Conservation (phyloP, 768 basidiomycete species). For the Calocybe indica region DNA sequence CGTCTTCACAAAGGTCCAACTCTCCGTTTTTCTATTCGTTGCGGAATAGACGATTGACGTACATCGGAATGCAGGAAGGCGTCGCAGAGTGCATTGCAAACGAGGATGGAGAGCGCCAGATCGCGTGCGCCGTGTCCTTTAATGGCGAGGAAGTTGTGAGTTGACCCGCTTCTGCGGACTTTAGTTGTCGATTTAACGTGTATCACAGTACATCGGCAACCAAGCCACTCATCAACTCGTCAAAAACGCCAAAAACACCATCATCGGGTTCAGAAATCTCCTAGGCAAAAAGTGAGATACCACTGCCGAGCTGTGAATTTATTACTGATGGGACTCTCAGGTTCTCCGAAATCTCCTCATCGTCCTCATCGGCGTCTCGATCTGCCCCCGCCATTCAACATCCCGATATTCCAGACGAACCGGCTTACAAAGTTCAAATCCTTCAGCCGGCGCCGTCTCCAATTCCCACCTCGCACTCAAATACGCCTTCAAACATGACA, state of each 20-base stretch:
- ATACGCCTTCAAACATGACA: conserved; percentile 39
- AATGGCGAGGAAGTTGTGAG: conserved; percentile 86
- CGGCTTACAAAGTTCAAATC: conserved; percentile 81
- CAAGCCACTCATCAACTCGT: conserved; percentile 92
- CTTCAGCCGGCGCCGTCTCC: conserved; percentile 67
- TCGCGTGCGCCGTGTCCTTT: conserved; percentile 90
- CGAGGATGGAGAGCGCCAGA: conserved; percentile 97
- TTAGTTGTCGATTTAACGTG: conserved; percentile 7
- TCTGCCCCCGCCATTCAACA: conserved; percentile 78
- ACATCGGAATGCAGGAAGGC: conserved; percentile 55
- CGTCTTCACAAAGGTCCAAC: conserved; percentile 82
- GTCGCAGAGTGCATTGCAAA: conserved; percentile 94
- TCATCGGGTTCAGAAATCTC: conserved; percentile 90
- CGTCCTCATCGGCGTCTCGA: conserved; percentile 28
- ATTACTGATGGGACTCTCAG: conserved; percentile 24
- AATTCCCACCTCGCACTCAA: conserved; percentile 44
- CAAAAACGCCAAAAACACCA: conserved; percentile 91
- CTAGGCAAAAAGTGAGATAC: conserved; percentile 78
- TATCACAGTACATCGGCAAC: conserved; percentile 87
- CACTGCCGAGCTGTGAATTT: background rate
- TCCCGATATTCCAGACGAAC: conserved; percentile 60
- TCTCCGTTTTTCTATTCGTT: background rate
- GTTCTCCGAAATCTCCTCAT: conserved; percentile 68
- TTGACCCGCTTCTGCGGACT: conserved; percentile 9
- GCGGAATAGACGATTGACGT: background rate